These are phyloP conservation scores for Onygena corvina DNA, from an alignment of 2,329 filamentous ascomycete species.

Conservation along the genomic window DNA sequence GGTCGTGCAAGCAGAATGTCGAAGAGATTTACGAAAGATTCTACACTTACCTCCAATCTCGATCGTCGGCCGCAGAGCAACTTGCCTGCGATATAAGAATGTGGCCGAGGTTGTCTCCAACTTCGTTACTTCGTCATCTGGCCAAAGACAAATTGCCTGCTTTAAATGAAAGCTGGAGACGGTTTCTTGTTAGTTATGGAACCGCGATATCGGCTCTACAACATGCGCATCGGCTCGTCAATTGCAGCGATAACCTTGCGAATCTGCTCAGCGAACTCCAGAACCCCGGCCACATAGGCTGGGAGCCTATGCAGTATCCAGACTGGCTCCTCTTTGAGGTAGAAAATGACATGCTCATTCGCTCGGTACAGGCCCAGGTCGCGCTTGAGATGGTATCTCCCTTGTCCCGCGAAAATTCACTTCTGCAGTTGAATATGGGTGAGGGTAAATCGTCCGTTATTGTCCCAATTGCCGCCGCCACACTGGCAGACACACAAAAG, in stretches of 20 bases:
- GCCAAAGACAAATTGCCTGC: too few relatives aligned
- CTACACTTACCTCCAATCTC: too few relatives aligned
- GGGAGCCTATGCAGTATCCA: constrained; percentile 41
- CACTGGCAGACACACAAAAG: constrained; percentile 37
- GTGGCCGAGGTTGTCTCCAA: too few relatives aligned
- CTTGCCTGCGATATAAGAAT: too few relatives aligned
- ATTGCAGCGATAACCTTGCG: not conserved
- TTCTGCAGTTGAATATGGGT: constrained; percentile 58
- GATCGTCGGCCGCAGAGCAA: too few relatives aligned
- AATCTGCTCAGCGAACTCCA: not conserved
- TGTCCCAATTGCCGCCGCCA: constrained; percentile 47
- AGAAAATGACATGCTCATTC: constrained; percentile 51
- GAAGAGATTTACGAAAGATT: too few relatives aligned
- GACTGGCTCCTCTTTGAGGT: constrained; percentile 55
- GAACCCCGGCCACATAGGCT: constrained; percentile 46
- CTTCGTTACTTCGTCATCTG: too few relatives aligned
- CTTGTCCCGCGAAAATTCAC: constrained; percentile 32
- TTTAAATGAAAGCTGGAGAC: too few relatives aligned
- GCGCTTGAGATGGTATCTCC: constrained; percentile 45
- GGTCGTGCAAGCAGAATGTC: too few relatives aligned
- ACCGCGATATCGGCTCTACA: not conserved
- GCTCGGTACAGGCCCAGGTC: constrained; percentile 48
- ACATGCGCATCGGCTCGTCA: not conserved
- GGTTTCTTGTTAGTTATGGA: not conserved
- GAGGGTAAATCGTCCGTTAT: constrained; percentile 58